These are phyloP conservation scores for Diaporthe citrichinensis DNA, from an alignment of 2,329 filamentous ascomycete genomes.

Conservation along the genomic window DNA sequence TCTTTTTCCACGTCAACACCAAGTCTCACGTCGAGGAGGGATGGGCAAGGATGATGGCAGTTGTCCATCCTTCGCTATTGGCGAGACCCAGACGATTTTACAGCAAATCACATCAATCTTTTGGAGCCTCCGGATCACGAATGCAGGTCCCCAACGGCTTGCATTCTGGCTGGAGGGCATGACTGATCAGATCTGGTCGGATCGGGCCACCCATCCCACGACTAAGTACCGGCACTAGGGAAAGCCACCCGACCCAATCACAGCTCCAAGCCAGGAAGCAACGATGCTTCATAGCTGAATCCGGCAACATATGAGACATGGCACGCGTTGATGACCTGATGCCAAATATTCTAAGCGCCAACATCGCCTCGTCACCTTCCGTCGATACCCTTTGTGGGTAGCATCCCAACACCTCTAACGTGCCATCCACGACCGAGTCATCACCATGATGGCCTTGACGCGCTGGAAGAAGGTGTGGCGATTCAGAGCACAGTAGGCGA, in stretches of 20 bases:
- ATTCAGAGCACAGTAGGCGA: not conserved
- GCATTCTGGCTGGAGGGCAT: conserved; percentile 6
- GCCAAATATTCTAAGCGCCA: conserved; percentile 29
- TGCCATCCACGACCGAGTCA: conserved; percentile 23
- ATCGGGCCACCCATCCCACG: conserved; percentile 23
- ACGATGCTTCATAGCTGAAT: conserved; percentile 4
- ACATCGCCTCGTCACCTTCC: conserved; percentile 22
- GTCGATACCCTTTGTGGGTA: conserved; percentile 19
- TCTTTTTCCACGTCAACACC: conserved; percentile 21
- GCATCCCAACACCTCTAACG: conserved; percentile 19
- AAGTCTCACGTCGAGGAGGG: conserved; percentile 20
- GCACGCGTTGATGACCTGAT: conserved; percentile 32
- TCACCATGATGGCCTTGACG: not conserved
- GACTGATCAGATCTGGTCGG: conserved; percentile 11
- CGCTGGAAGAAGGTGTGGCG: not conserved
- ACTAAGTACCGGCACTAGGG: conserved; percentile 24
- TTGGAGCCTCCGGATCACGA: not conserved
- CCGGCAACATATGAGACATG: conserved; percentile 24
- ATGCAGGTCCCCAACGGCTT: conserved; percentile 19
- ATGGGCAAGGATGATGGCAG: conserved; percentile 27
- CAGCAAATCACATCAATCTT: conserved; percentile 14
- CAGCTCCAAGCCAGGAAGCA: not conserved
- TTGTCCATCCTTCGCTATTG: not conserved
- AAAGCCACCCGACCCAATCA: conserved; percentile 15
- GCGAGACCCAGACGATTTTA: not conserved